Percentiles rank a stretch among this genome's conserved stretches.
phyloP scores from a whole-genome alignment of 495 filamentous ascomycete species.

The Penicillium ochrochloron region DNA sequence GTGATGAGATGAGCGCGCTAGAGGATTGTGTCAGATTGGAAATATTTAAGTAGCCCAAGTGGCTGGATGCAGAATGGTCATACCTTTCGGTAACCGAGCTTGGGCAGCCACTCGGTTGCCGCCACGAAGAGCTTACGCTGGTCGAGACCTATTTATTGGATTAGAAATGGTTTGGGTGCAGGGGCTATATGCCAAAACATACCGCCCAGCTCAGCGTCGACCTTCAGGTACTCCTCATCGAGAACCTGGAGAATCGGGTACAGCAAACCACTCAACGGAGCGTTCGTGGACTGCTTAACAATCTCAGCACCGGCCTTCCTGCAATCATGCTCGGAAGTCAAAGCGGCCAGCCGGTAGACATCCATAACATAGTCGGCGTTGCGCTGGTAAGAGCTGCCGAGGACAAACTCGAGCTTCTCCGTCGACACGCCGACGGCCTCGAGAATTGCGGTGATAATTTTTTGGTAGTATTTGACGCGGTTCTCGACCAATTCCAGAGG shows the following conservation, averaged over 20 bases:
- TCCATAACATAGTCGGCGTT: slow-evolving; percentile 47
- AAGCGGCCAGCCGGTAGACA: slow-evolving; percentile 47
- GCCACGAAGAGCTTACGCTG: slow-evolving; percentile 67
- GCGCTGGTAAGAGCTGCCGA: slow-evolving; percentile 81
- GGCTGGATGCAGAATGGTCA: not conserved
- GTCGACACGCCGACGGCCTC: slow-evolving; percentile 72
- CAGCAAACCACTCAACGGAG: slow-evolving; percentile 76
- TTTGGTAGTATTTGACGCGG: slow-evolving; percentile 73
- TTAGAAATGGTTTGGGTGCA: not conserved
- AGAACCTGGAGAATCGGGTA: slow-evolving; percentile 82
- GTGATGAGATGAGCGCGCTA: slow-evolving; percentile 86
- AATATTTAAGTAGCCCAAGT: not conserved
- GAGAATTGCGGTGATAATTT: slow-evolving; percentile 67
- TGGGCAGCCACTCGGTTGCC: slow-evolving; percentile 58
- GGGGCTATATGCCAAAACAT: slow-evolving; percentile 46
- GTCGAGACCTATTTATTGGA: not conserved
- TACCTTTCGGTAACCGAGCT: slow-evolving; percentile 55
- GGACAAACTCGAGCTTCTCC: slow-evolving; percentile 80
- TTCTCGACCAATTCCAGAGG: slow-evolving; percentile 85
- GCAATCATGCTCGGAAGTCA: slow-evolving; percentile 56
- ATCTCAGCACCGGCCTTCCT: slow-evolving; percentile 90
- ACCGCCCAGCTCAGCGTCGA: slow-evolving; percentile 80
- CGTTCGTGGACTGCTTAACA: slow-evolving; percentile 84
- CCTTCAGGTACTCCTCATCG: slow-evolving; percentile 87
- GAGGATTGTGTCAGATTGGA: not conserved